Conservation (phyloP, 352 stramenopile species). For the Pythium aristosporum region DNA sequence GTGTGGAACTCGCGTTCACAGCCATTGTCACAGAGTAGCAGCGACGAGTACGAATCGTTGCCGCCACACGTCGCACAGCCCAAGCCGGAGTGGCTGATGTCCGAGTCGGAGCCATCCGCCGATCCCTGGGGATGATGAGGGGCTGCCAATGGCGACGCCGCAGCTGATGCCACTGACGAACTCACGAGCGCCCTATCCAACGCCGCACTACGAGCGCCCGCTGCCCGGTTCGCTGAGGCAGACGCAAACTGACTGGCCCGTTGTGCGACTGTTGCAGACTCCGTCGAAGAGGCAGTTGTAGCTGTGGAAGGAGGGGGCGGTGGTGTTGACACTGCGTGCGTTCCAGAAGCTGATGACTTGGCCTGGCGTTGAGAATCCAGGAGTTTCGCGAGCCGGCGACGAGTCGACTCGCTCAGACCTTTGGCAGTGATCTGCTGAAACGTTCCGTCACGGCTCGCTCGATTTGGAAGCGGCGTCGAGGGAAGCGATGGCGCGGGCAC, state of each 20-base stretch:
- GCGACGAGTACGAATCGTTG: conserved; percentile 42
- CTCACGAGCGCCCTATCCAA: too few species aligned
- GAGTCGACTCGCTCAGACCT: not conserved
- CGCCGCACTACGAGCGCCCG: not conserved
- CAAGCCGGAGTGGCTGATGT: conserved; percentile 12
- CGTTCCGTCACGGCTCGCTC: not conserved
- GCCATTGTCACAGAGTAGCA: conserved; percentile 54
- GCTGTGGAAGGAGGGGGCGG: not conserved
- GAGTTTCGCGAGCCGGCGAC: conserved; percentile 11
- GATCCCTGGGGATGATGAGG: too few species aligned
- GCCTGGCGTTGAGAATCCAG: conserved; percentile 14
- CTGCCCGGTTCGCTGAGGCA: not conserved
- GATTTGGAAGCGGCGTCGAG: not conserved
- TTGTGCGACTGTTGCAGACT: not conserved
- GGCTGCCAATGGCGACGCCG: not conserved
- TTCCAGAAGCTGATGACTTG: not conserved
- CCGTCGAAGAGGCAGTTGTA: not conserved
- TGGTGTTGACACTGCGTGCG: not conserved
- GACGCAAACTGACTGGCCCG: not conserved
- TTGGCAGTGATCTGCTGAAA: conserved; percentile 3
- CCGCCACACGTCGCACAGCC: conserved; percentile 33
- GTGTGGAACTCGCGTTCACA: conserved; percentile 57
- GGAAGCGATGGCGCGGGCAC: too few species aligned
- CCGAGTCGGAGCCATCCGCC: conserved; percentile 8
- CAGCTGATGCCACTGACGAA: not conserved